Evolutionary conservation across 352 stramenopile genomes (phyloP), one percentile per base, ranked within the genome.

Genomic region (Phytophthora agathidicida): DNA sequence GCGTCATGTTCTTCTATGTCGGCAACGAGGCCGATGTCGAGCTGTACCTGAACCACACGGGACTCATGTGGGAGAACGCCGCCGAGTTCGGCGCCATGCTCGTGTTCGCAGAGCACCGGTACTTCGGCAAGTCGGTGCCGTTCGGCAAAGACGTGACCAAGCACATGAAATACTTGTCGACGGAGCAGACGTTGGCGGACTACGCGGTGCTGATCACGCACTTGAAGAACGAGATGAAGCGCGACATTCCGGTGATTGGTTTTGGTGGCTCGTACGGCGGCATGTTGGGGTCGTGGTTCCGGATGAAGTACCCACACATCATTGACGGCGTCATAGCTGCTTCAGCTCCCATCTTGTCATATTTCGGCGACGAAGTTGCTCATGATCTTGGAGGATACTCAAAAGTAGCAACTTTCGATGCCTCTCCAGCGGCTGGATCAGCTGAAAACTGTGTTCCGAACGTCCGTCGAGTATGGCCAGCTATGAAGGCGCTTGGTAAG

Each of bases 101-200:
- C n/a, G 93, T 99, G 17, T 99, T 98, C 67, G 94, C 91, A 0
- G 96, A 99, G 74, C 96, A 99, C 70, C 89, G 96, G 0, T 99
- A 98, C 80, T 98, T 98, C 75, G 96, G 96, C 52, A 85, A 96
- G 65, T 96, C 86, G 43, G 63, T 97, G 20, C 93, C 92, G 0
- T 92, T 92, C 17, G 70, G 62, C 17, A 80, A 80, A 45, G 74
- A 89, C 1, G 86, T 94, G 27, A 79, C 45, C 9, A 75, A 91
- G 47, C 70, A 87, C 64, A 79, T 91, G 69, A 50, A 77, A 22
- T 97, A 87, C 47, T 66, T 96, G 11, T 89, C 82, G 23, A 89
- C 82, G 2, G 79, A 93, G 35, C 94, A 98, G 65, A 60, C 78
- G 30, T 54, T 97, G 9, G 85, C 83, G 1, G 89, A 97, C 57